Conservation (phyloP, 1,284 basidiomycete genomes). For the Schizophyllum commune region DNA sequence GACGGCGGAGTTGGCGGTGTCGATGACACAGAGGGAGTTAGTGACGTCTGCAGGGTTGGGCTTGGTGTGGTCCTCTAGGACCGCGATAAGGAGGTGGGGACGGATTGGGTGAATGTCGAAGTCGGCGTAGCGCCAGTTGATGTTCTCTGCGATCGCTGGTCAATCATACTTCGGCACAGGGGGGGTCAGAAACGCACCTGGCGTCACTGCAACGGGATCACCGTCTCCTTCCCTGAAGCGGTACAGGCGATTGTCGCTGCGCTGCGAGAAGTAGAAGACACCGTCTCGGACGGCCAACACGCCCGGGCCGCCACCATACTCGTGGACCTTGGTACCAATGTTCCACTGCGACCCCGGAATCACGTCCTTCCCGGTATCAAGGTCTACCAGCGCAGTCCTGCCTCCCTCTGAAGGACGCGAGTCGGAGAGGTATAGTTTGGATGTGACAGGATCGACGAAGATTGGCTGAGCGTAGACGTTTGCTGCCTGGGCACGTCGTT, state of each 20-base stretch:
- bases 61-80: conserved; percentile 65
- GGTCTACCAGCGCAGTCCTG: conserved; percentile 48
- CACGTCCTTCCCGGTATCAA: conserved; percentile 32
- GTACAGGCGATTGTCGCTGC: conserved; percentile 44
- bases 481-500: conserved; percentile 29
- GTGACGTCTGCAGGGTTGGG: conserved; percentile 46
- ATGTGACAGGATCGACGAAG: conserved; percentile 45
- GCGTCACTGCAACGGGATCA: conserved; percentile 43
- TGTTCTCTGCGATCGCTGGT: conserved; percentile 30
- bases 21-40: conserved; percentile 51
- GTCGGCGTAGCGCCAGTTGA: conserved; percentile 49
- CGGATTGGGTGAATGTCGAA: conserved; percentile 41
- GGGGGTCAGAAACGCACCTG: conserved; percentile 32
- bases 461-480: conserved; percentile 15
- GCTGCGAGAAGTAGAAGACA: conserved; percentile 50
- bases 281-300: conserved; percentile 33
- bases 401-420: conserved; percentile 53
- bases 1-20: conserved; percentile 34
- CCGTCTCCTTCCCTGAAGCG: conserved; percentile 20
- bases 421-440: conserved; percentile 54
- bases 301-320: conserved; percentile 50
- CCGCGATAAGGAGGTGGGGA: conserved; percentile 39
- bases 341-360: conserved; percentile 42
- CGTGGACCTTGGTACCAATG: conserved; percentile 50
- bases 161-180: background rate